Evolutionary conservation across 2,329 filamentous ascomycete species (phyloP).

Genomic region (Aspergillus sp.): DNA sequence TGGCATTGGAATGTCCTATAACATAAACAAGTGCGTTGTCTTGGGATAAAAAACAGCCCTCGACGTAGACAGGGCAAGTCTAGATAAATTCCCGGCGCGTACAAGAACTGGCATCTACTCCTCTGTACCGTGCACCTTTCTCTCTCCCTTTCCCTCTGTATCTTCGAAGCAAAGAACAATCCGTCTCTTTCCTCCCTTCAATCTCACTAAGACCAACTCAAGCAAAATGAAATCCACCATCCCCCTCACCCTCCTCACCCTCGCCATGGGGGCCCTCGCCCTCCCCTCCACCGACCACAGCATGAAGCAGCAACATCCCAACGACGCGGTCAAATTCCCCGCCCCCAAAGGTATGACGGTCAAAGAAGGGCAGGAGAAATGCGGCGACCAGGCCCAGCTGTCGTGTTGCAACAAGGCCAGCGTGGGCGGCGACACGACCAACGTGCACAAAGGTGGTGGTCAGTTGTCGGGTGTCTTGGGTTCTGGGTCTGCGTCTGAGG

Average conservation of each 20-base stretch:
- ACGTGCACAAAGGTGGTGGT: slow-evolving; percentile 25
- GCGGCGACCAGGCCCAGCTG: slow-evolving; percentile 35
- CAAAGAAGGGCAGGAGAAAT: slow-evolving; percentile 33
- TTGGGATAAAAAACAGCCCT: too few relatives aligned
- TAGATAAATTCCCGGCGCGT: too few relatives aligned
- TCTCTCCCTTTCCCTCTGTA: too few relatives aligned
- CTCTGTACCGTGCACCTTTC: too few relatives aligned
- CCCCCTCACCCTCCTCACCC: background rate
- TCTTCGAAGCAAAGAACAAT: too few relatives aligned
- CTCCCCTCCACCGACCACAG: background rate
- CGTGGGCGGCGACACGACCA: slow-evolving; percentile 32
- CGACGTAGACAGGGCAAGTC: too few relatives aligned
- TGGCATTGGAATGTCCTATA: too few relatives aligned
- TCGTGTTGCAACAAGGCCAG: slow-evolving; percentile 40
- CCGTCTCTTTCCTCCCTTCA: too few relatives aligned
- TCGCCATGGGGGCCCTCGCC: background rate
- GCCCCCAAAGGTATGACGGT: slow-evolving; percentile 22
- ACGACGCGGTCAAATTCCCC: background rate
- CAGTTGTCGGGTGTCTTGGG: background rate
- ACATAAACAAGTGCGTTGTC: too few relatives aligned
- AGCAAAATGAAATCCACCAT: background rate
- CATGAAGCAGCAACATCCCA: background rate
- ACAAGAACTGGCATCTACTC: too few relatives aligned
- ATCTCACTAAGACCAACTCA: background rate
- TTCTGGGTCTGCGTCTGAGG: slow-evolving; percentile 27